Evolutionary conservation across 1,139 yeast genomes (phyloP).

Genomic region (Yarrowia galli): DNA sequence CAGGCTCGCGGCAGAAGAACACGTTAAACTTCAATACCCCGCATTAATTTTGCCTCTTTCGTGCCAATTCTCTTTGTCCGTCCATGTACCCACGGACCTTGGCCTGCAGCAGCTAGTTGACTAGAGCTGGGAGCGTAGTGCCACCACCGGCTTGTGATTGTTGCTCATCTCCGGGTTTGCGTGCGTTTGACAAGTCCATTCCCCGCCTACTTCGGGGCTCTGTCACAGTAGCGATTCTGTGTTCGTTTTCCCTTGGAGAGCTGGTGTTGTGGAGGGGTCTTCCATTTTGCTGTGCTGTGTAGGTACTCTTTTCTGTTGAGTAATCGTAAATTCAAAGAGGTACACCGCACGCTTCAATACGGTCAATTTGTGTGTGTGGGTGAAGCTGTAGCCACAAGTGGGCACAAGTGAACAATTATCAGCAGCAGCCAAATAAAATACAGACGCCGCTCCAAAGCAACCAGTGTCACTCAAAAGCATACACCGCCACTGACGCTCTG

Average conservation of each 20-base stretch:
- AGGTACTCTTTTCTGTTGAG: conserved; percentile 16
- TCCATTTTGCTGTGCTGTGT: background rate
- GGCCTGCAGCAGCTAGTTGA: conserved; percentile 4
- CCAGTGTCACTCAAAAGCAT: background rate
- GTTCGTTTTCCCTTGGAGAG: background rate
- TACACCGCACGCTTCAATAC: background rate
- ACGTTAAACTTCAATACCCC: conserved; percentile 18
- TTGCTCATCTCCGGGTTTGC: conserved; percentile 2
- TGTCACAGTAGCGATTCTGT: background rate
- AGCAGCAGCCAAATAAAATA: too few relatives aligned
- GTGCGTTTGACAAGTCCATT: conserved; percentile 18
- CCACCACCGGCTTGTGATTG: conserved; percentile 17
- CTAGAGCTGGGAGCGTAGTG: conserved; percentile 5
- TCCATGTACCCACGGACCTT: conserved; percentile 28
- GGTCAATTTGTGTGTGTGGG: too few relatives aligned
- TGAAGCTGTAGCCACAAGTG: background rate
- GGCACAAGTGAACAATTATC: background rate
- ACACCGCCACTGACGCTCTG: background rate
- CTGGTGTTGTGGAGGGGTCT: background rate
- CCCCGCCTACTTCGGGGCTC: conserved; percentile 13
- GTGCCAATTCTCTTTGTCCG: conserved; percentile 4
- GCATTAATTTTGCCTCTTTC: conserved; percentile 22
- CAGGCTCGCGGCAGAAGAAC: background rate
- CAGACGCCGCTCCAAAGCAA: too few relatives aligned
- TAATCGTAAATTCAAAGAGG: conserved; percentile 4